A percentile compares a stretch with the other conserved stretches of the same genome.
Evolutionary conservation across 805 yeast species (phyloP).

Genomic region (Ogataea minuta): DNA sequence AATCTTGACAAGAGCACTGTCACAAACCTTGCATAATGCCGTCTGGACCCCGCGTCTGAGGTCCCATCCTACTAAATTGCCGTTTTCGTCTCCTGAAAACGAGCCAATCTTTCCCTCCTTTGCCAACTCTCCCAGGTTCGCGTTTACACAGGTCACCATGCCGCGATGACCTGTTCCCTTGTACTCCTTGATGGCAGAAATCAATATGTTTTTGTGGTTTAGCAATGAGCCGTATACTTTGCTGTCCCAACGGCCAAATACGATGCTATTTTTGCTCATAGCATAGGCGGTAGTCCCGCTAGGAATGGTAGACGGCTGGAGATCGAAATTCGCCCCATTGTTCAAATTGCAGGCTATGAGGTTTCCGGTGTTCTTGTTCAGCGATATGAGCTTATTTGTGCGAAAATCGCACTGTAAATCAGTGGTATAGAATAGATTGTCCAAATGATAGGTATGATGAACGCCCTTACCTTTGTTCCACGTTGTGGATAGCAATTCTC

Average conservation of each 20-base stretch:
- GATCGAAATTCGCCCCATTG: conserved; percentile 25
- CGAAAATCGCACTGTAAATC: conserved; percentile 29
- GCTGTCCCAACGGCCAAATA: conserved; percentile 37
- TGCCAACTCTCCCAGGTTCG: conserved; percentile 20
- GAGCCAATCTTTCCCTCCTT: conserved; percentile 31
- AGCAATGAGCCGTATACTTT: conserved; percentile 28
- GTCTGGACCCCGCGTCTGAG: conserved; percentile 20
- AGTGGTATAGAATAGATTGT: conserved; percentile 23
- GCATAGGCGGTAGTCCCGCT: conserved; percentile 33
- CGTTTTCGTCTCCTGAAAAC: conserved; percentile 32
- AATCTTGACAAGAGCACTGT: conserved; percentile 21
- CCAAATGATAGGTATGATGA: conserved; percentile 21
- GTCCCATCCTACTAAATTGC: conserved; percentile 35
- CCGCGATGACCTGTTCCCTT: conserved; percentile 20
- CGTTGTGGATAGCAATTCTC: conserved; percentile 36
- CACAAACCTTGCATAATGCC: conserved; percentile 13
- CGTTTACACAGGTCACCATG: conserved; percentile 25
- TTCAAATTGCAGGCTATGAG: conserved; percentile 23
- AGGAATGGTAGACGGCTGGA: conserved; percentile 26
- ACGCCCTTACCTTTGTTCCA: conserved; percentile 38
- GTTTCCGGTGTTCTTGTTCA: conserved; percentile 28
- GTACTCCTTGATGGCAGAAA: conserved; percentile 25
- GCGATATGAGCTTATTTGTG: conserved; percentile 24
- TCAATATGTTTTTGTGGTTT: conserved; percentile 26
- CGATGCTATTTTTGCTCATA: conserved; percentile 26